phyloP scores from a whole-genome alignment of 768 basidiomycete species.

The Hygrocybe punicea region DNA sequence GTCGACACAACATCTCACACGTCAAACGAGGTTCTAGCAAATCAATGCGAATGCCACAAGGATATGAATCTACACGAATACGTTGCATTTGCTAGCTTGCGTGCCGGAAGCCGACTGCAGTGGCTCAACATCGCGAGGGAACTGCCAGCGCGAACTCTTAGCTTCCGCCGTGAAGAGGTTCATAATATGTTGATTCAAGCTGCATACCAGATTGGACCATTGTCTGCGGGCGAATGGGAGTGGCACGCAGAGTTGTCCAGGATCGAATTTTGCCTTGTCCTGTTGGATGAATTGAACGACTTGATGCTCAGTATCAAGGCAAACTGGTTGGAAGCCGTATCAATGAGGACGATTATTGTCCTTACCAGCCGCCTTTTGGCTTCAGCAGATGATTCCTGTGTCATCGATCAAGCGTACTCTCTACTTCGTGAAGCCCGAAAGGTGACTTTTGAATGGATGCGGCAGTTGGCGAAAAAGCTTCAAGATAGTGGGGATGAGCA shows the following conservation, averaged over 20 bases:
- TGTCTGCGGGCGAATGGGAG: conserved; percentile 14
- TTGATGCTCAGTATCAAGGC: conserved; percentile 34
- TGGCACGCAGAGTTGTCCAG: conserved; percentile 43
- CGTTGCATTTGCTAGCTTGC: conserved; percentile 43
- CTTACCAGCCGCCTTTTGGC: conserved; percentile 38
- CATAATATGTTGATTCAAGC: conserved; percentile 44
- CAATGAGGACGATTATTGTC: conserved; percentile 33
- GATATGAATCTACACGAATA: conserved; percentile 46
- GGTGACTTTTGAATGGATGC: conserved; percentile 37
- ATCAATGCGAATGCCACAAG: conserved; percentile 39
- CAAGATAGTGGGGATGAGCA: conserved; percentile 14
- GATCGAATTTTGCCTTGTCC: conserved; percentile 30
- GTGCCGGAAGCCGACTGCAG: conserved; percentile 44
- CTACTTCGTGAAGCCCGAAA: conserved; percentile 34
- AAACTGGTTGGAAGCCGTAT: conserved; percentile 41
- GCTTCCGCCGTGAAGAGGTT: conserved; percentile 40
- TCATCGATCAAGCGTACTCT: conserved; percentile 17
- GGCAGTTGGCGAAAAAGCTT: conserved; percentile 28
- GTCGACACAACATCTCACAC: conserved; percentile 36
- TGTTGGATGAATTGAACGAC: conserved; percentile 37
- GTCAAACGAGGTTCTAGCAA: conserved; percentile 43
- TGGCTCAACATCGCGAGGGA: conserved; percentile 51
- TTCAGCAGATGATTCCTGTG: conserved; percentile 9
- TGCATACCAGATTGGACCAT: conserved; percentile 42
- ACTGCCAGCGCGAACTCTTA: conserved; percentile 38